Evolutionary conservation across 306 rosid genomes (phyloP).

Genomic region (Gillenia trifoliata): DNA sequence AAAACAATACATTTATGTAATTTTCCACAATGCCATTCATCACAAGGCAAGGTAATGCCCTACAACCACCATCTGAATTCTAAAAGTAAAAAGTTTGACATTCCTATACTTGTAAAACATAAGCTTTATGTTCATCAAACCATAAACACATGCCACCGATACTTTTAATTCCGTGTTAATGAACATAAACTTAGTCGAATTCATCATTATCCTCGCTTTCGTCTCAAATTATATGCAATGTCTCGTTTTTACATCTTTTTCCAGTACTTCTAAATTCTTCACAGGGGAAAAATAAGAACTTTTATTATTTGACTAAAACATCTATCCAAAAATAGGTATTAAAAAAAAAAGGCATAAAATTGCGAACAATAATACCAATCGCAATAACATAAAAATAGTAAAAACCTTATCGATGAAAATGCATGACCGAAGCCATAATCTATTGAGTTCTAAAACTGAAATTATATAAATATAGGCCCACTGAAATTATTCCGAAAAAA

Average conservation of each 20-base stretch:
- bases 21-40: not conserved
- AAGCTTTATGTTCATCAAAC: not conserved
- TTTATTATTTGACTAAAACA: not conserved
- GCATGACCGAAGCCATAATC: not conserved
- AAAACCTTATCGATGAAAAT: not conserved
- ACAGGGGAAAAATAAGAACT: not conserved
- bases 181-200: not conserved
- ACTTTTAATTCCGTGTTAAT: not conserved
- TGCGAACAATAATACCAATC: not conserved
- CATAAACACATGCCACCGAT: not conserved
- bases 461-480: not conserved
- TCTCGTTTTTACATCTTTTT: not conserved
- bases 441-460: not conserved
- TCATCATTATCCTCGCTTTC: not conserved
- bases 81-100: not conserved
- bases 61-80: not conserved
- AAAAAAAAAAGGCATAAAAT: not conserved
- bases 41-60: not conserved
- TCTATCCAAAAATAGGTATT: not conserved
- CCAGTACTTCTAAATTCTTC: not conserved
- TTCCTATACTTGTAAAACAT: not conserved
- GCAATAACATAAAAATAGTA: not conserved
- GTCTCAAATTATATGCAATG: not conserved
- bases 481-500: not conserved
- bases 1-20: not conserved